Evolutionary conservation across 2,329 filamentous ascomycete genomes (phyloP).

Genomic region (Fusarium sp.): DNA sequence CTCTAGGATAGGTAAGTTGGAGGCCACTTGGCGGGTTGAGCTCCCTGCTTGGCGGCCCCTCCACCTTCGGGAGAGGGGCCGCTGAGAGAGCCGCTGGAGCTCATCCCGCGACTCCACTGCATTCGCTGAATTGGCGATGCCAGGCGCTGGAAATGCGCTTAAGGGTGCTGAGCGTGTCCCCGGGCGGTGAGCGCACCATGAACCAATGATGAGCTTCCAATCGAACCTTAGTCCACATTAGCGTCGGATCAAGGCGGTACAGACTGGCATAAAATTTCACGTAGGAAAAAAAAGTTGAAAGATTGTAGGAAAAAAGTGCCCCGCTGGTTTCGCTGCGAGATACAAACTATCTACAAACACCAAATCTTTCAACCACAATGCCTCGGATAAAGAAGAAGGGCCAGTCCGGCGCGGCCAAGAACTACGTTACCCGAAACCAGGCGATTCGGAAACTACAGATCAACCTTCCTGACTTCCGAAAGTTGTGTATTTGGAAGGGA

Average conservation of each 20-base stretch:
- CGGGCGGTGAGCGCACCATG: constrained; percentile 15
- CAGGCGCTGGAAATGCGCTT: constrained; percentile 14
- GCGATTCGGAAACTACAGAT: constrained; percentile 98
- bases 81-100: constrained; percentile 36
- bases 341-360: constrained; percentile 35
- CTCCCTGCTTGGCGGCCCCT: constrained; percentile 35
- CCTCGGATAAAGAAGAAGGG: constrained; percentile 91
- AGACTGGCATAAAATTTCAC: constrained; percentile 51
- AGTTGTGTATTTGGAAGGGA: constrained; percentile 99
- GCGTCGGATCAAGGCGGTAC: constrained; percentile 43
- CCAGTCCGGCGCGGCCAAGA: constrained; percentile 91
- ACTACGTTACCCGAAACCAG: constrained; percentile 97
- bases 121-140: constrained; percentile 28
- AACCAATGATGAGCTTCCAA: constrained; percentile 8
- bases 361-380: constrained; percentile 59
- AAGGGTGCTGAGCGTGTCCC: constrained; percentile 18
- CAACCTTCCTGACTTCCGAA: constrained; percentile 95
- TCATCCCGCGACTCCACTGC: constrained; percentile 21
- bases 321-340: constrained; percentile 47
- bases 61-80: constrained; percentile 39
- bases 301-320: constrained; percentile 47
- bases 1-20: constrained; percentile 22
- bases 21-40: constrained; percentile 50
- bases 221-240: constrained; percentile 11
- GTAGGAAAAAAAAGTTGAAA: constrained; percentile 49